A percentile compares a stretch with the other conserved stretches of the same genome.
Evolutionary conservation across 768 basidiomycete species (phyloP).

Genomic region (Agaricus bisporus): DNA sequence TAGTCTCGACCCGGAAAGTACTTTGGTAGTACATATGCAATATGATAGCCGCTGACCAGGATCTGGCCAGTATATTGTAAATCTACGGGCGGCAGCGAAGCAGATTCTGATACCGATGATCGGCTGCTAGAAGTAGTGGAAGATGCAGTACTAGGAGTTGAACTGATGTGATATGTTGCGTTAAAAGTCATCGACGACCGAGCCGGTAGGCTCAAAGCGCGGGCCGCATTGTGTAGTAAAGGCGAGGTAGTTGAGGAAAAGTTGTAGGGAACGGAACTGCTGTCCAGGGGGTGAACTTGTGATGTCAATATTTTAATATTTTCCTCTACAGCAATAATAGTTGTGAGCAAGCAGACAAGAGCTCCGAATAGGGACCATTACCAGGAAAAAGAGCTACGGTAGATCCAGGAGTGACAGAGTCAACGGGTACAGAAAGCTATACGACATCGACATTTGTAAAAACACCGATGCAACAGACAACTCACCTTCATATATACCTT

Average conservation of each 20-base stretch:
- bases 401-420: constrained; percentile 57
- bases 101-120: constrained; percentile 27
- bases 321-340: constrained; percentile 47
- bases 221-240: constrained; percentile 61
- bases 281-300: constrained; percentile 72
- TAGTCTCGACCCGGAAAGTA: constrained; percentile 37
- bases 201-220: constrained; percentile 59
- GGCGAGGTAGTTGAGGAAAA: constrained; percentile 62
- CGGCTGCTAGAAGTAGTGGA: constrained; percentile 26
- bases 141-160: constrained; percentile 24
- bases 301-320: constrained; percentile 70
- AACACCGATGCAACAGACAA: background rate
- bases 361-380: constrained; percentile 16
- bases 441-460: background rate
- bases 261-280: constrained; percentile 64
- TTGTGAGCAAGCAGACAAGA: background rate
- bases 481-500: constrained; percentile 74
- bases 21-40: constrained; percentile 72
- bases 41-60: constrained; percentile 69
- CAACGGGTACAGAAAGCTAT: constrained; percentile 65
- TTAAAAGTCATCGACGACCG: constrained; percentile 57
- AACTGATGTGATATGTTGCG: constrained; percentile 39
- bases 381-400: constrained; percentile 72
- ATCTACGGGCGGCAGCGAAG: constrained; percentile 44
- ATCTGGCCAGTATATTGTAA: constrained; percentile 68